Evolutionary conservation across 768 basidiomycete species (phyloP), one percentile per base, ranked within the genome.

Genomic region (Termitomyces sp.): DNA sequence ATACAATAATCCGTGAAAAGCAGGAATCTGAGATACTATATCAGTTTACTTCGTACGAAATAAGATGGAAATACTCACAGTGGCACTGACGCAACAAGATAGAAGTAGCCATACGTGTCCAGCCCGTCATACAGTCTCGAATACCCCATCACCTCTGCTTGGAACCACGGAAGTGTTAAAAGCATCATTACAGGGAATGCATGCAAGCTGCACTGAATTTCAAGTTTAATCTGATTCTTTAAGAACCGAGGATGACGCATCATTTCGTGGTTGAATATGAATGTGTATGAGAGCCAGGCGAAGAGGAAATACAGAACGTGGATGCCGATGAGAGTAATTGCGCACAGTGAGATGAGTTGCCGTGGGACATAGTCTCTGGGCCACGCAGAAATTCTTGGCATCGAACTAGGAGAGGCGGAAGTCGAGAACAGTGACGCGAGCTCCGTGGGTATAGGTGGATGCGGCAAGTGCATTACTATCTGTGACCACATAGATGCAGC

Each of bases 181-280:
- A 90, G 61, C 26, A 79, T 88, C 81, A 99, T 95, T 3, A 69
- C 72, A 0, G 94, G 95, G 68, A 96, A 95, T 0, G 92, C 86
- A 45, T 79, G 76, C 51, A 97, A 57, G 59, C 88, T 90, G 58
- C 69, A 72, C 60, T 78, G 73, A 59, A 99, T 98, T 75, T 99
- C 97, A 20, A 78, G 70, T 62, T 74, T 80, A 63, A 91, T 83
- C 70, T 99, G 97, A 67, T 94, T 84, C 68, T 91, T 88, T 46
- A 97, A 77, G 75, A 95, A 99, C 32, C 91, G 83, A 0, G 97
- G 97, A 73, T 99, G 97, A 33, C 81, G 79, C 88, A 90, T 95
- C 93, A 90, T 97, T 22, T 88, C 90, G 66, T 90, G 89, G 74
- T 98, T 94, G 82, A 98, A 99, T 56, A 98, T 84, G 72, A 80